These are phyloP conservation scores for Primulina huaijiensis DNA, from an alignment of 257 asterid genomes.

Conservation along the genomic window DNA sequence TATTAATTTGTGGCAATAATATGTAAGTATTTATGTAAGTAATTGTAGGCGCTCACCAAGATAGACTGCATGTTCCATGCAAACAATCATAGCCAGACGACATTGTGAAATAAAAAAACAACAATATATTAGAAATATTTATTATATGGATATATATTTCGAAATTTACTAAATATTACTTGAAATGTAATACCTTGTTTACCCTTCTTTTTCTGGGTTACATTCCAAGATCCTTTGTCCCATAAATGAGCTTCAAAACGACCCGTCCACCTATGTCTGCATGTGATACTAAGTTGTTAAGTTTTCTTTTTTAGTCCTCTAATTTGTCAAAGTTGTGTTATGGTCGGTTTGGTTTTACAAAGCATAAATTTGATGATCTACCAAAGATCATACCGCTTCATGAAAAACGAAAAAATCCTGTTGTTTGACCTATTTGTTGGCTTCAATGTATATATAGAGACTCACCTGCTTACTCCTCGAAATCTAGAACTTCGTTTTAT, in stretches of 20 bases:
- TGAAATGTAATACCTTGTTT: slow-evolving; percentile 52
- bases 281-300: no score
- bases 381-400: no score
- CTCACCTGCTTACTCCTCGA: slow-evolving; percentile 77
- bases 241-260: slow-evolving; percentile 83
- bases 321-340: no score
- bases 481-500: slow-evolving; percentile 76
- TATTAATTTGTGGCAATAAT: neutral
- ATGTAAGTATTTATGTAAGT: neutral
- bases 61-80: slow-evolving; percentile 49
- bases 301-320: no score
- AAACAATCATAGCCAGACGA: slow-evolving; percentile 25
- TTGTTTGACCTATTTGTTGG: no score
- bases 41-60: slow-evolving; percentile 52
- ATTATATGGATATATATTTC: no score
- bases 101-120: slow-evolving; percentile 19
- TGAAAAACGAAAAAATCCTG: no score
- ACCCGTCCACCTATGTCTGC: slow-evolving; percentile 81
- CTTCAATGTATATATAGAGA: no score
- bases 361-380: no score
- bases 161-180: no score
- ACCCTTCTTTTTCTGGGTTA: slow-evolving; percentile 77
- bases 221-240: slow-evolving; percentile 90
- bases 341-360: no score
- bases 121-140: slow-evolving; percentile 17